Conservation (phyloP, 331 rosid genomes). For the Rosa hybrid region DNA sequence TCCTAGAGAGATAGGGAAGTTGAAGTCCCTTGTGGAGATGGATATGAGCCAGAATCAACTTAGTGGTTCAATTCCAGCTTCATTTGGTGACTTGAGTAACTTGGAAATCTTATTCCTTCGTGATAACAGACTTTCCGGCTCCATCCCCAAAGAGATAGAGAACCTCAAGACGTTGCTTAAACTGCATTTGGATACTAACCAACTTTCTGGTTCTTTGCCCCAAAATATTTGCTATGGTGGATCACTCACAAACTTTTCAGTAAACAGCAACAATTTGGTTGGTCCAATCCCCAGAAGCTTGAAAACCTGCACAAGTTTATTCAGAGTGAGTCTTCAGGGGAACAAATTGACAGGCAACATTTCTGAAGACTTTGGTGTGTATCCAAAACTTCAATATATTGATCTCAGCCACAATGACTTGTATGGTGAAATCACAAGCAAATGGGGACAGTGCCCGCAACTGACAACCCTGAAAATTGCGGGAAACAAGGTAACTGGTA, state of each 20-base stretch:
- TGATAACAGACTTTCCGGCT: neutral
- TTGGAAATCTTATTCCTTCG: neutral
- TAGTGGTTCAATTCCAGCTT: neutral
- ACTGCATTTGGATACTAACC: conserved; percentile 9
- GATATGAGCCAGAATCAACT: neutral
- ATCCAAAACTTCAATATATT: neutral
- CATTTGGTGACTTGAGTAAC: neutral
- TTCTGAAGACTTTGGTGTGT: neutral
- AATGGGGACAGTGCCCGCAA: neutral
- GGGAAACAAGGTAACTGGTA: neutral
- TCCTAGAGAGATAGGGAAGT: conserved; percentile 10
- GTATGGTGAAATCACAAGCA: neutral
- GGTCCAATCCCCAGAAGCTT: neutral
- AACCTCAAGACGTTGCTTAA: neutral
- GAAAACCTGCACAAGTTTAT: neutral
- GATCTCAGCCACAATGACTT: neutral
- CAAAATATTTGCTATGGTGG: conserved; percentile 35
- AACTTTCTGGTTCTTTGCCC: conserved; percentile 36
- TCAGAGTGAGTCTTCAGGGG: neutral
- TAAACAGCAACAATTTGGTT: neutral
- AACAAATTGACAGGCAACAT: neutral
- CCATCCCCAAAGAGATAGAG: conserved; percentile 15
- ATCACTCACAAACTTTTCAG: neutral
- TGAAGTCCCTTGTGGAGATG: neutral
- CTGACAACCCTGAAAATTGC: neutral